Conservation (phyloP, 257 asterid genomes). For the Misopates orontium region DNA sequence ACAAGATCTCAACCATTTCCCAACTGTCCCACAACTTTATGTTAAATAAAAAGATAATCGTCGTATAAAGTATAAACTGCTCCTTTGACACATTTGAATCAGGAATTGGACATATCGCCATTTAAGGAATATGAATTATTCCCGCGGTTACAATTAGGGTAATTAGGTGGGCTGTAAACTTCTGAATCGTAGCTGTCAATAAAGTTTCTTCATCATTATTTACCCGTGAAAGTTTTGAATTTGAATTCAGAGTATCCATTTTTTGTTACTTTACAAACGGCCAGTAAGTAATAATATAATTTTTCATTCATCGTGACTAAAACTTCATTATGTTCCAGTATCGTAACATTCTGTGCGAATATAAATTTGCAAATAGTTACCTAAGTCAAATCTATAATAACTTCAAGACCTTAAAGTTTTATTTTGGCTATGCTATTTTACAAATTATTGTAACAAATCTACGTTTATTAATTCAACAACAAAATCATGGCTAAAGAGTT, state of each 20-base stretch:
- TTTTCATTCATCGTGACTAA: background rate
- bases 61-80: background rate
- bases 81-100: background rate
- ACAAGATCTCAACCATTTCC: slow-evolving; percentile 31
- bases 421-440: no score
- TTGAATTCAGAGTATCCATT: slow-evolving; percentile 19
- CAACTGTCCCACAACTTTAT: slow-evolving; percentile 24
- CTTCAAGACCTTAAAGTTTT: no score
- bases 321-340: background rate
- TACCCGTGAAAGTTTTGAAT: slow-evolving; percentile 23
- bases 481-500: no score
- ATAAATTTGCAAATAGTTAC: no score
- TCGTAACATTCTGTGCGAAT: no score
- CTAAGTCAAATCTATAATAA: no score
- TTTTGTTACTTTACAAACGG: slow-evolving; percentile 2
- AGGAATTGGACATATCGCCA: background rate
- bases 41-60: background rate
- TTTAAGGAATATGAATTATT: slow-evolving; percentile 6
- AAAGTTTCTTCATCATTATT: slow-evolving; percentile 28
- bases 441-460: no score
- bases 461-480: no score
- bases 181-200: slow-evolving; percentile 21
- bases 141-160: slow-evolving; percentile 9
- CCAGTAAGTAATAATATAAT: background rate
- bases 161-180: slow-evolving; percentile 27